Conservation (phyloP, 768 basidiomycete species). For the Pisolithus tinctorius region DNA sequence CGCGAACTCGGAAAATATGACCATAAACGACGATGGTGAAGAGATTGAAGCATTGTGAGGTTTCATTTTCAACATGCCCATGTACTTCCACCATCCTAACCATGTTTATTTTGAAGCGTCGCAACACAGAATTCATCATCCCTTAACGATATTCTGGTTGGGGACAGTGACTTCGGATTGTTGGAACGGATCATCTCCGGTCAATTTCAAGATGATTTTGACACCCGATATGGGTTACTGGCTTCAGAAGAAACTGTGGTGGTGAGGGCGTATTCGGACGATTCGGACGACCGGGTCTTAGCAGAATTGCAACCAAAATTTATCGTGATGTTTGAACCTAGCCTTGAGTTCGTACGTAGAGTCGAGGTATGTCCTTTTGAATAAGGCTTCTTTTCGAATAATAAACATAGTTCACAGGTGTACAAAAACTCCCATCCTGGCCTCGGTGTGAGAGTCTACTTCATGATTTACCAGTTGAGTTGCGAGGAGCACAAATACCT, state of each 20-base stretch:
- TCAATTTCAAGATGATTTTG: constrained; percentile 51
- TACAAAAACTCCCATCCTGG: constrained; percentile 83
- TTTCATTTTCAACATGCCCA: neutral
- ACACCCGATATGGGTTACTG: constrained; percentile 74
- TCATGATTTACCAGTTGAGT: constrained; percentile 90
- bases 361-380: constrained; percentile 61
- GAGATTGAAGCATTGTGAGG: constrained; percentile 57
- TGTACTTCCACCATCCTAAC: neutral
- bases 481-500: constrained; percentile 96
- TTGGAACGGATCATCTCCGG: constrained; percentile 21
- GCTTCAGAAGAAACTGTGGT: constrained; percentile 74
- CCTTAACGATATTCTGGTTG: constrained; percentile 9
- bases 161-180: constrained; percentile 17
- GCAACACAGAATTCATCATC: constrained; percentile 12
- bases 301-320: constrained; percentile 86
- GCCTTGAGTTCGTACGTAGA: constrained; percentile 85
- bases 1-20: constrained; percentile 5
- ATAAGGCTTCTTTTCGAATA: neutral
- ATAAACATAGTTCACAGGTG: constrained; percentile 40
- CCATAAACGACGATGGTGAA: constrained; percentile 20
- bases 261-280: constrained; percentile 84
- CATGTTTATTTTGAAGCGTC: constrained; percentile 6
- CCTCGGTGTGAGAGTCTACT: constrained; percentile 82
- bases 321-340: constrained; percentile 94
- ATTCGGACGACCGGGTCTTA: constrained; percentile 85